These are phyloP conservation scores for Mucor indicus DNA, from an alignment of 371 early-diverging fungal genomes.

Conservation along the genomic window DNA sequence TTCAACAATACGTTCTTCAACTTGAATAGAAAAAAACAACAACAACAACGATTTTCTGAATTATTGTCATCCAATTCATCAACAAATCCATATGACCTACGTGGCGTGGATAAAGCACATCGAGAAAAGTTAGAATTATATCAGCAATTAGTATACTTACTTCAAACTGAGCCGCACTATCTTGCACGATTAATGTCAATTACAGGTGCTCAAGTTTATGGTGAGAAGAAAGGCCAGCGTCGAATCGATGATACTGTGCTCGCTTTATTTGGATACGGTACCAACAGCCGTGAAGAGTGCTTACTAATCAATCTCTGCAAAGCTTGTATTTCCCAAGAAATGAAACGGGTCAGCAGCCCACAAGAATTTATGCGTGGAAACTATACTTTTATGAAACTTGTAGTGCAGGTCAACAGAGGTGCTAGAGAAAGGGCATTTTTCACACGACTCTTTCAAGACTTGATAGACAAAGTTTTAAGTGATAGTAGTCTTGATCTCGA, in stretches of 20 bases:
- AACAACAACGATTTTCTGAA: constrained; percentile 50
- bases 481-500: constrained; percentile 83
- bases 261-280: constrained; percentile 94
- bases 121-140: constrained; percentile 78
- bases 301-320: constrained; percentile 93
- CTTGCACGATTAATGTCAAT: constrained; percentile 86
- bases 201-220: constrained; percentile 61
- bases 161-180: constrained; percentile 96
- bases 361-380: constrained; percentile 93
- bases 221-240: constrained; percentile 33
- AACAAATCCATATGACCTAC: constrained; percentile 48
- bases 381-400: constrained; percentile 94
- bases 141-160: constrained; percentile 91
- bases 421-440: constrained; percentile 95
- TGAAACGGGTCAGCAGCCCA: constrained; percentile 75
- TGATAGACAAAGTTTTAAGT: constrained; percentile 73
- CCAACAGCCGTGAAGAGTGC: constrained; percentile 96
- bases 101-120: constrained; percentile 83
- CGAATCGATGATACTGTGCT: constrained; percentile 89
- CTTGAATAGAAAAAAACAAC: constrained; percentile 46
- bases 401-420: constrained; percentile 89
- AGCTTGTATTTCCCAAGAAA: constrained; percentile 85
- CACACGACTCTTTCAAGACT: constrained; percentile 75
- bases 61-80: constrained; percentile 17
- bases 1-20: constrained; percentile 46